Base-by-base conservation (phyloP, 1,284 basidiomycete species). In the Acaromyces ingoldii region DNA sequence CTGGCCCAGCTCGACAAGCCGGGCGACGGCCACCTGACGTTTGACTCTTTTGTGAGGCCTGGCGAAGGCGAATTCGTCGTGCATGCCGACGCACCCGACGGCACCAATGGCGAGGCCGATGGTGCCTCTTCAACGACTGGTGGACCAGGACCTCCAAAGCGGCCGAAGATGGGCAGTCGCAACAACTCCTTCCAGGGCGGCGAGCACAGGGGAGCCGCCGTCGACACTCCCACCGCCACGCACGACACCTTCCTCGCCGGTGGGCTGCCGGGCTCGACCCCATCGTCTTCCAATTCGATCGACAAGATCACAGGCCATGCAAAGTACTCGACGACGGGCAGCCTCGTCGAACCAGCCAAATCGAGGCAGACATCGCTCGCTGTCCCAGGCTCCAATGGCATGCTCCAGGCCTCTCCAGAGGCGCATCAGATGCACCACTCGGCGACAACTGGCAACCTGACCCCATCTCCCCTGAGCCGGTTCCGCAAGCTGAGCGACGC, bases 1-100 rank as follows among this genome's bases (percentile, higher is more conserved):
- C n/a, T 45, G 30, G 33, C 26, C 13, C 49, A 6, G 7, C 17
- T n/a, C 29, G 54, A 56, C 10, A 53, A 34, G 26, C 64, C 62
- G 2, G 67, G 67, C 13, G 63, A 62, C 4, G 67, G 67, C 30
- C 60, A 55, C 30, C 58, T 70, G 17, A 63, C 65, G 9, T 60
- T 68, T 21, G 67, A 68, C 17, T 26, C 44, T 4, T 51, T 59
- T 29, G 41, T 13, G 15, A 28, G 33, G 19, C 21, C 48, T 13
- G 52, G 25, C 19, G 43, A 40, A 15, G 51, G 51, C 25, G 52
- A 53, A 13, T 31, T 55, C 3, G 55, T 55, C n/a, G 36, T 42
- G 4, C 5, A 9, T 26, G n/a, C 29, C 26, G 7, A 19, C 41
- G 25, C 48, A 13, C n/a, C 46, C 34, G 21, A 6, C 34, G 19